Evolutionary conservation across 257 asterid genomes (phyloP), one percentile per base, ranked within the genome.

Genomic region (Plantago major): DNA sequence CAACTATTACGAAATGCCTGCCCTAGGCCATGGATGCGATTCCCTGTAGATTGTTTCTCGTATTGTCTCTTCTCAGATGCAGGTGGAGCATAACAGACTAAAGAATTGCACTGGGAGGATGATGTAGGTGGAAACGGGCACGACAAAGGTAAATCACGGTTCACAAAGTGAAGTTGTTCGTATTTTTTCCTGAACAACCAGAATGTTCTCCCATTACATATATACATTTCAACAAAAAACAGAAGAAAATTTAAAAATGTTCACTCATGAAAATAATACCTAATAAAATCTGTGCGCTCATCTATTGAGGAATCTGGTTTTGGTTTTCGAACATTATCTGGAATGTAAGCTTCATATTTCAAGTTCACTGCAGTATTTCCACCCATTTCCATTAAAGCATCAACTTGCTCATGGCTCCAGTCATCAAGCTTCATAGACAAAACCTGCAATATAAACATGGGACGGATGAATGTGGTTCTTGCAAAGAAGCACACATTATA

Each of bases 391-490:
- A 59, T 75, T 49, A 90, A 74, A 55, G 73, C 67, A 67, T 90
- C 93, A n/a, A 90, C 94, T 78, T 85, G 88, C 62, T 87, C 96
- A 62, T 85, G 60, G 19, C 91, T 85, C 98, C 98, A 88, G 9
- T 90, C 96, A 18, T 90, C 98, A 15, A 90, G 86, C 64, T 84
- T 90, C 74, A 83, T 87, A 7, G 98, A 90, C 14, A 81, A 66
- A 38, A 87, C 95, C 97, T 90, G 72, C 57, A 58, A 42, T 17
- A 44, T 62, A 19, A 47, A 65, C 53, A 62, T 46, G 53, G 15
- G 16, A 15, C 18, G n/a, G 9, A 15, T 16, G 54, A 14, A 13
- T 1, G n/a, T n/a, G 14, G 54, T 44, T 44, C 48, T 15, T 42
- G 53, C 64, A 44, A 5, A 59, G 22, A 6, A 58, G 33, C 33